A percentile compares a stretch with the other conserved stretches of the same genome.
phyloP scores from a whole-genome alignment of 208 protist species.

The Leishmania gerbilli region DNA sequence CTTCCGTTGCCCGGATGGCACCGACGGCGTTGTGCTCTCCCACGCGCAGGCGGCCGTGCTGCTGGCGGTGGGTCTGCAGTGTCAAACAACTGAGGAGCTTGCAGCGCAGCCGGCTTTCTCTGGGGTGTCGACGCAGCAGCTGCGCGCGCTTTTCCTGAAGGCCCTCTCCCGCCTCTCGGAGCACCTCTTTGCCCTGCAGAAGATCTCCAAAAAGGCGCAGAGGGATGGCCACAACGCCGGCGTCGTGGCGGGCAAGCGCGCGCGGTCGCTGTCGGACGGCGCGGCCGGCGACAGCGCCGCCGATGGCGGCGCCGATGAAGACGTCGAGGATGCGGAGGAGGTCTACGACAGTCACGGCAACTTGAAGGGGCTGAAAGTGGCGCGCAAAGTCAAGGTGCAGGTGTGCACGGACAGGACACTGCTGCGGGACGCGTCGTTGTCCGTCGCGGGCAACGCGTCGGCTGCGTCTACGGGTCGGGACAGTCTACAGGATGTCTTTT shows the following conservation, averaged over 20 bases:
- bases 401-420: constrained; percentile 79
- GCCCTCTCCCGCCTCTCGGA: constrained; percentile 72
- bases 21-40: constrained; percentile 83
- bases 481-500: constrained; percentile 74
- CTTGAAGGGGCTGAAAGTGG: constrained; percentile 75
- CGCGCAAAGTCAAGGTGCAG: constrained; percentile 42
- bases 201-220: constrained; percentile 28
- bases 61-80: constrained; percentile 94
- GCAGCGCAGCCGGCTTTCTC: constrained; percentile 57
- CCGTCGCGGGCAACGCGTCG: constrained; percentile 40
- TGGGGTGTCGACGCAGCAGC: constrained; percentile 73
- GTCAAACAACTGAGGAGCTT: constrained; percentile 75
- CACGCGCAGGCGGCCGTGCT: constrained; percentile 94
- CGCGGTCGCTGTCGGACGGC: background rate
- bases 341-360: constrained; percentile 69
- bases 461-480: constrained; percentile 13
- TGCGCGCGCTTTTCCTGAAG: constrained; percentile 89
- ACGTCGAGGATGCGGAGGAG: constrained; percentile 40
- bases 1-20: constrained; percentile 61
- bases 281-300: constrained; percentile 7
- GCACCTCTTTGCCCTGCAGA: constrained; percentile 67
- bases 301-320: constrained; percentile 47
- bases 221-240: background rate
- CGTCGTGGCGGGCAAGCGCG: constrained; percentile 5
- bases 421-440: constrained; percentile 63